Evolutionary conservation across 306 rosid species (phyloP).

Genomic region (Begonia loranthoides): DNA sequence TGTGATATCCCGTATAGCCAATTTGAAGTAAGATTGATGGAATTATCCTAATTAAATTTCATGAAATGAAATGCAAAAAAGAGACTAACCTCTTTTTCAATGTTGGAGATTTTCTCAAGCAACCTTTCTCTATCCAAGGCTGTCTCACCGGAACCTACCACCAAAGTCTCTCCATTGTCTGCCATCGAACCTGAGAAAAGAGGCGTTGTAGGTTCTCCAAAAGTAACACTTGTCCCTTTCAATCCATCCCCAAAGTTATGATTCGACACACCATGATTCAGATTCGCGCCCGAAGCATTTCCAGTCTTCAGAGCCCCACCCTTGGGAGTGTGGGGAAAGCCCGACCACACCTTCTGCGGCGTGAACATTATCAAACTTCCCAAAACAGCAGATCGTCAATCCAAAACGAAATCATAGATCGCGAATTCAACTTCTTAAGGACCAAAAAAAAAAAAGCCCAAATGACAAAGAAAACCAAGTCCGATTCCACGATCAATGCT

Average conservation of each 20-base stretch:
- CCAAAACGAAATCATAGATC: slow-evolving; percentile 18
- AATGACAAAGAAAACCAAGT: slow-evolving; percentile 9
- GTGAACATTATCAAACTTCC: slow-evolving; percentile 50
- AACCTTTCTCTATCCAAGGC: slow-evolving; percentile 30
- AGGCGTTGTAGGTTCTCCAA: slow-evolving; percentile 25
- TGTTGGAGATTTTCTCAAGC: slow-evolving; percentile 34
- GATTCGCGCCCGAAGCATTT: slow-evolving; percentile 34
- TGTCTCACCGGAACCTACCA: slow-evolving; percentile 28
- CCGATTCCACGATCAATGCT: background rate
- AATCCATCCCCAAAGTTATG: slow-evolving; percentile 28
- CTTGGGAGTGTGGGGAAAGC: slow-evolving; percentile 44
- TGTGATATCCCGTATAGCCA: no score
- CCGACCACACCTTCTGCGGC: slow-evolving; percentile 55
- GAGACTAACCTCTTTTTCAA: slow-evolving; percentile 84
- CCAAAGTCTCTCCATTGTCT: slow-evolving; percentile 44
- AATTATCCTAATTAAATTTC: no score
- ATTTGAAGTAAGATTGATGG: no score
- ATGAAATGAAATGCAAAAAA: no score
- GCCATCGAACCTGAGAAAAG: slow-evolving; percentile 18
- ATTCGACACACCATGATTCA: slow-evolving; percentile 15
- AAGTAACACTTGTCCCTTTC: slow-evolving; percentile 41
- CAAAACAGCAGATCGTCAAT: slow-evolving; percentile 3
- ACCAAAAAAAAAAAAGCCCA: slow-evolving; percentile 1
- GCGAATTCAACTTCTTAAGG: slow-evolving; percentile 34
- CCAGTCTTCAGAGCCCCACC: slow-evolving; percentile 32